Percentiles rank a stretch among this genome's conserved stretches.
phyloP scores from a whole-genome alignment of 495 filamentous ascomycete species.

The Penicillium coffeae region DNA sequence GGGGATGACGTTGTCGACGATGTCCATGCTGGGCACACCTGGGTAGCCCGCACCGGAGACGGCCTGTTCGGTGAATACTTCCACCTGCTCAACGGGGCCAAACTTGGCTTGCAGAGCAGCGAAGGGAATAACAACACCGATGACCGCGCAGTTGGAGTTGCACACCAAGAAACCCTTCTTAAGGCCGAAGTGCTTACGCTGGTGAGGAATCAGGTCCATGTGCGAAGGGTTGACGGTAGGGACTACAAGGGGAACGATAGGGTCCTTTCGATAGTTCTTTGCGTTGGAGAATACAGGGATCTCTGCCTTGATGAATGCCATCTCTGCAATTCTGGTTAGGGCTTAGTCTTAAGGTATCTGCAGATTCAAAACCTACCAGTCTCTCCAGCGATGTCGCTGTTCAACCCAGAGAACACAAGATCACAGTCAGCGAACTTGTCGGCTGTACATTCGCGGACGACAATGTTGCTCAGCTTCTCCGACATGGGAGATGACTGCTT shows the following conservation, averaged over 20 bases:
- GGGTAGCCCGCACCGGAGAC: constrained; percentile 87
- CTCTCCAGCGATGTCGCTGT: constrained; percentile 77
- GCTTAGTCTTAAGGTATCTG: background rate
- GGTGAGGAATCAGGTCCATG: constrained; percentile 71
- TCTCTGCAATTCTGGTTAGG: constrained; percentile 47
- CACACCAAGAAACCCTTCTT: constrained; percentile 79
- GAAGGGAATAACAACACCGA: constrained; percentile 84
- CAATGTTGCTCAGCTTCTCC: constrained; percentile 59
- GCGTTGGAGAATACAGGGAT: constrained; percentile 84
- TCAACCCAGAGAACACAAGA: constrained; percentile 83
- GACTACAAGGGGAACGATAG: constrained; percentile 78
- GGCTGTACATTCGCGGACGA: constrained; percentile 72
- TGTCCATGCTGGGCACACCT: constrained; percentile 70
- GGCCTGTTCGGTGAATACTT: constrained; percentile 84
- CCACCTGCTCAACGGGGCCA: constrained; percentile 68
- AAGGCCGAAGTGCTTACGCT: constrained; percentile 61
- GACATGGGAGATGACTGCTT: constrained; percentile 77
- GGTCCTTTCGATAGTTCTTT: constrained; percentile 83
- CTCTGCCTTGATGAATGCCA: constrained; percentile 73
- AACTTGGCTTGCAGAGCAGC: constrained; percentile 75
- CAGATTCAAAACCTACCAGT: constrained; percentile 49
- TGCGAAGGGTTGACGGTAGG: constrained; percentile 81
- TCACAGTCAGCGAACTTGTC: constrained; percentile 77
- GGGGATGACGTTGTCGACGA: constrained; percentile 80
- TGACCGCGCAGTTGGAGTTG: constrained; percentile 90